phyloP scores from a whole-genome alignment of 2,329 filamentous ascomycete species.

The Aureobasidium sp. region DNA sequence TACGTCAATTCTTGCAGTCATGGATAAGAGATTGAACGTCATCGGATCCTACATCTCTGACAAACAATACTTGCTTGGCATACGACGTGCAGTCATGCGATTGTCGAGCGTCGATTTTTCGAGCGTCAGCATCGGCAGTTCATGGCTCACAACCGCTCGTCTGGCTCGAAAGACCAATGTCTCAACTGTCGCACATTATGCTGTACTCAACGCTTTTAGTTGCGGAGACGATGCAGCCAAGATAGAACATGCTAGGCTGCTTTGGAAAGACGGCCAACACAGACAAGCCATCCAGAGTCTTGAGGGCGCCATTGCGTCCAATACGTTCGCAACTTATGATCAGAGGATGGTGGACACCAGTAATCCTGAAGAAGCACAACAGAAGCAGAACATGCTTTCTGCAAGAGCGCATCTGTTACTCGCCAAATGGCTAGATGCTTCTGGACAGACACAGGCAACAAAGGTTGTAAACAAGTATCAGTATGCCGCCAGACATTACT shows the following conservation, averaged over 20 bases:
- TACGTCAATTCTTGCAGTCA: constrained; percentile 18
- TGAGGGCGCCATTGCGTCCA: constrained; percentile 73
- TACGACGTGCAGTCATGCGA: constrained; percentile 82
- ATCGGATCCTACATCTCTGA: constrained; percentile 83
- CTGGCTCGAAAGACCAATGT: constrained; percentile 80
- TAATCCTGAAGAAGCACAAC: constrained; percentile 27
- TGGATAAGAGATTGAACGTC: constrained; percentile 75
- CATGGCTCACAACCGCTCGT: constrained; percentile 79
- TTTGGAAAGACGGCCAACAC: constrained; percentile 91
- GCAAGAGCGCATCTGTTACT: constrained; percentile 77
- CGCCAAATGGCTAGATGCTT: constrained; percentile 92
- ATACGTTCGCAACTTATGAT: constrained; percentile 56
- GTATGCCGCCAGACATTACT: constrained; percentile 60
- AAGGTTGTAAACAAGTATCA: constrained; percentile 76
- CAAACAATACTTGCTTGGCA: constrained; percentile 85
- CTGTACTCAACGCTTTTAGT: constrained; percentile 78
- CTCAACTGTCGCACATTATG: constrained; percentile 83
- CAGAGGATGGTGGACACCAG: constrained; percentile 23
- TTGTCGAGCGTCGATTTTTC: constrained; percentile 50
- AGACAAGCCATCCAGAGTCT: constrained; percentile 91
- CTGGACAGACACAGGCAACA: constrained; percentile 83
- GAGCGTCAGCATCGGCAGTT: constrained; percentile 65
- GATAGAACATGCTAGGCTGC: constrained; percentile 84
- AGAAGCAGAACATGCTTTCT: constrained; percentile 53
- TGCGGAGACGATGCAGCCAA: constrained; percentile 80